These are phyloP conservation scores for Zizania palustris DNA, from an alignment of 202 grass and related monocot genomes.

Conservation along the genomic window DNA sequence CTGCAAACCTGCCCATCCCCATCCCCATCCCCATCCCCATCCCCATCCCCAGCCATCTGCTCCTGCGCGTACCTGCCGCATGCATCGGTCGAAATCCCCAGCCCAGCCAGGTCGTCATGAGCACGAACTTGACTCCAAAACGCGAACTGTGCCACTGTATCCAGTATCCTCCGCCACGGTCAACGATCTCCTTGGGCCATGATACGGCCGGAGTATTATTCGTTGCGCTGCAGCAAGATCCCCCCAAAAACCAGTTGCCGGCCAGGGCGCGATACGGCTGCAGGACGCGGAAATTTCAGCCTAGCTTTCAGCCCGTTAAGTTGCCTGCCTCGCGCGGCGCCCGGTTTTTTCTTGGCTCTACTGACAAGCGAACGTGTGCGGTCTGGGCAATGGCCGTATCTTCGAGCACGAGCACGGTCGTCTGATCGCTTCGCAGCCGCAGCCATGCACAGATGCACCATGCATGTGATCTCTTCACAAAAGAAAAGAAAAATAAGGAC, in stretches of 20 bases:
- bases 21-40: too few relatives aligned
- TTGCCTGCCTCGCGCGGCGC: background rate
- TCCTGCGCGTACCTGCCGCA: slow-evolving; percentile 4
- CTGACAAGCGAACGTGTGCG: slow-evolving; percentile 39
- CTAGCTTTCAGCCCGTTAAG: too few relatives aligned
- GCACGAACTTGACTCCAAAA: background rate
- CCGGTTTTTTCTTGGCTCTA: background rate
- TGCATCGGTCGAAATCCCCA: background rate
- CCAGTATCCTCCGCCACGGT: background rate
- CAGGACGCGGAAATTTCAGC: slow-evolving; percentile 47
- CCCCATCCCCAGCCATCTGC: slow-evolving; percentile 43
- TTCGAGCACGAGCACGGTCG: too few relatives aligned
- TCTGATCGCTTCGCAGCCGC: too few relatives aligned
- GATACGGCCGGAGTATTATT: background rate
- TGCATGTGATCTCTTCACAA: too few relatives aligned
- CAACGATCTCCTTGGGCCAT: slow-evolving; percentile 40
- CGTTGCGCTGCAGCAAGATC: slow-evolving; percentile 19
- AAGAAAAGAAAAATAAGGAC: too few relatives aligned
- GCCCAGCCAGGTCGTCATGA: background rate
- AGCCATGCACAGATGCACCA: too few relatives aligned
- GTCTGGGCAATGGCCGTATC: too few relatives aligned
- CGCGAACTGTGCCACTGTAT: too few relatives aligned
- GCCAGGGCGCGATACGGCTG: slow-evolving; percentile 32
- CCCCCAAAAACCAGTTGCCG: slow-evolving; percentile 22
- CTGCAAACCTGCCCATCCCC: slow-evolving; percentile 35